These are phyloP conservation scores for Hymenoscyphus fraxineus DNA, from an alignment of 2,329 filamentous ascomycete genomes.

Conservation along the genomic window DNA sequence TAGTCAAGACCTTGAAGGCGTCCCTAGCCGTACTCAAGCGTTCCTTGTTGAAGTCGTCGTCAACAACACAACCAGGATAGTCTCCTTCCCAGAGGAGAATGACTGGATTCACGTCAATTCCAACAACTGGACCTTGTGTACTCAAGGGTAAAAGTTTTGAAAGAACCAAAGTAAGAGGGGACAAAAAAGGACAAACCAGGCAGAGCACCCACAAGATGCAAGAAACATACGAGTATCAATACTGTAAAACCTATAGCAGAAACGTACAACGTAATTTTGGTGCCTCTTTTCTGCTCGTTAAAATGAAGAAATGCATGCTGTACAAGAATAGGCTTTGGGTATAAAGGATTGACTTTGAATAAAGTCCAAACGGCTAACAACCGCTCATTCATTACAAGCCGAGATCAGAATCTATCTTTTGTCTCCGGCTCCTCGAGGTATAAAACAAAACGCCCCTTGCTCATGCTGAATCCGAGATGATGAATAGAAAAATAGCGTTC, in stretches of 20 bases:
- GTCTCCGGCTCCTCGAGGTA: background rate
- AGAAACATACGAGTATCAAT: background rate
- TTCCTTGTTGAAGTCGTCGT: no score
- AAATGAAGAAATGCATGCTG: background rate
- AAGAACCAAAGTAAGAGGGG: background rate
- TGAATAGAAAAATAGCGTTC: background rate
- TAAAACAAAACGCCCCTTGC: constrained; percentile 7
- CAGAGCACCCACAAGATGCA: background rate
- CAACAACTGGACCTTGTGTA: no score
- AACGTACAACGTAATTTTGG: background rate
- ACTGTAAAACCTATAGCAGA: background rate
- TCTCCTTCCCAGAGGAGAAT: no score
- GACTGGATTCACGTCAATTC: no score
- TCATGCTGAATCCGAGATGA: constrained; percentile 6
- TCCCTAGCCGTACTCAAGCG: no score
- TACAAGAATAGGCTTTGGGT: background rate
- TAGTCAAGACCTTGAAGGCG: no score
- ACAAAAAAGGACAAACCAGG: background rate
- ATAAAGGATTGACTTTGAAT: background rate
- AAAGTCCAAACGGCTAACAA: background rate
- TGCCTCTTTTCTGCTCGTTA: background rate
- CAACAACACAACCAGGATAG: no score
- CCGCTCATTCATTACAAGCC: background rate
- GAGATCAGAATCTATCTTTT: background rate
- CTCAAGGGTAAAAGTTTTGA: no score